A percentile compares a stretch with the other conserved stretches of the same genome.
These are phyloP conservation scores for Brettanomyces anomalus DNA, from an alignment of 805 yeast genomes.

Conservation along the genomic window DNA sequence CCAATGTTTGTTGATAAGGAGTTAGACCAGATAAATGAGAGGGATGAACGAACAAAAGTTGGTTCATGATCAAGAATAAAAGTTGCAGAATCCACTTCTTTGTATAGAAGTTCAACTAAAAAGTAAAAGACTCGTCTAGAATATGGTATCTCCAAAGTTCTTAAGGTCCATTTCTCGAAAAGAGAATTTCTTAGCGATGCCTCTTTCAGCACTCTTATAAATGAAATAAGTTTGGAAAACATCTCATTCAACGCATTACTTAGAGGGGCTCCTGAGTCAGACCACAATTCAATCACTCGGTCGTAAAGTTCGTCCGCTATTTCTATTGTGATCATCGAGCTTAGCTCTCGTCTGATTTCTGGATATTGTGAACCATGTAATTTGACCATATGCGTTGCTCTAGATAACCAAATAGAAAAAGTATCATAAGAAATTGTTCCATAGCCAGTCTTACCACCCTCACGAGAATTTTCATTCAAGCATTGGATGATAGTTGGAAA, in stretches of 20 bases:
- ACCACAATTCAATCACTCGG: slow-evolving; percentile 61
- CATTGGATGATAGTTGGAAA: slow-evolving; percentile 25
- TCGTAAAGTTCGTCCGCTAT: slow-evolving; percentile 30
- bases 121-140: slow-evolving; percentile 54
- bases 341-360: not conserved
- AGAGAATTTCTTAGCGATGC: slow-evolving; percentile 1
- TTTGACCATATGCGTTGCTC: slow-evolving; percentile 36
- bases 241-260: slow-evolving; percentile 61
- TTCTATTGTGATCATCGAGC: slow-evolving; percentile 8
- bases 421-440: slow-evolving; percentile 48
- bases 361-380: not conserved
- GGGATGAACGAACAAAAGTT: slow-evolving; percentile 35
- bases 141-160: slow-evolving; percentile 34
- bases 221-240: slow-evolving; percentile 41
- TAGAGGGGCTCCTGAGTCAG: slow-evolving; percentile 60
- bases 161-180: slow-evolving; percentile 37
- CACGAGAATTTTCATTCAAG: slow-evolving; percentile 25
- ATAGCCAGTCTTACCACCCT: slow-evolving; percentile 17
- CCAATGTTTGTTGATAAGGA: slow-evolving; percentile 61
- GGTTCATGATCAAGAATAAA: slow-evolving; percentile 37
- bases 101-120: slow-evolving; percentile 47
- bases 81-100: slow-evolving; percentile 33
- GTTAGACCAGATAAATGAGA: slow-evolving; percentile 43
- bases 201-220: slow-evolving; percentile 17
- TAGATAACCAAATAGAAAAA: slow-evolving; percentile 53